Base-by-base conservation (phyloP, 2,329 filamentous ascomycete genomes). In the Trichoderma sp. region DNA sequence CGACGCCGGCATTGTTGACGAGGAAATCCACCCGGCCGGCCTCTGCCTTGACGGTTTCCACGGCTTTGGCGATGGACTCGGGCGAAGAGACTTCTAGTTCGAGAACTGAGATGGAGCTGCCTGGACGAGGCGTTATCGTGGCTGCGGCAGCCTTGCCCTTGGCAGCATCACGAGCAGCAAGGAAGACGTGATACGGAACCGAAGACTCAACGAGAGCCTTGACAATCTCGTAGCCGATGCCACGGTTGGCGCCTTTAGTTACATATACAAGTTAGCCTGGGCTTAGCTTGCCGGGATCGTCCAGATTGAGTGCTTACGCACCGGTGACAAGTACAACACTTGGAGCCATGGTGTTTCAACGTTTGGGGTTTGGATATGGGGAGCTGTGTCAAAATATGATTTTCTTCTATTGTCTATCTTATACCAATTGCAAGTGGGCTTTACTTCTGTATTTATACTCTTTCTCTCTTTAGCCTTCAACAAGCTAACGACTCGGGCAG, bases 41-140 rank as follows among this genome's bases (percentile, higher is more conserved):
- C 1, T 74, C 58, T 2, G 70, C 26, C 4, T 65, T 56, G 52
- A 78, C 72, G 0, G 60, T 13, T 1, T 69, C 55, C 1, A 71
- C 73, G 1, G 72, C 71, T 0, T 60, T 55, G 11, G 43, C 58
- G 10, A 78, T 72, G 2, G 76, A 77, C 1, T 71, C 69, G 2
- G 69, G 34, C 0, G 73, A 75, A 0, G 34, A 66, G 14, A 76
- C 72, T 28, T 79, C 77, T 2, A 78, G 71, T 3, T 72, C 49
- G 3, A 77, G 34, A 2, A 59, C 70, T 28, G 75, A 66, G 5
- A 89, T 90, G 1, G 89, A 89, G 28, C 28, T 51, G 16, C 54
- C 85, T 78, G 87, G 80, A 16, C 90, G 80, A 52, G 90, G 83
- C 71, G 89, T 86, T 64, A 91, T 83, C 51, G 73, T 75, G 49